phyloP scores from a whole-genome alignment of 495 filamentous ascomycete genomes.

The Cercophora sp. region DNA sequence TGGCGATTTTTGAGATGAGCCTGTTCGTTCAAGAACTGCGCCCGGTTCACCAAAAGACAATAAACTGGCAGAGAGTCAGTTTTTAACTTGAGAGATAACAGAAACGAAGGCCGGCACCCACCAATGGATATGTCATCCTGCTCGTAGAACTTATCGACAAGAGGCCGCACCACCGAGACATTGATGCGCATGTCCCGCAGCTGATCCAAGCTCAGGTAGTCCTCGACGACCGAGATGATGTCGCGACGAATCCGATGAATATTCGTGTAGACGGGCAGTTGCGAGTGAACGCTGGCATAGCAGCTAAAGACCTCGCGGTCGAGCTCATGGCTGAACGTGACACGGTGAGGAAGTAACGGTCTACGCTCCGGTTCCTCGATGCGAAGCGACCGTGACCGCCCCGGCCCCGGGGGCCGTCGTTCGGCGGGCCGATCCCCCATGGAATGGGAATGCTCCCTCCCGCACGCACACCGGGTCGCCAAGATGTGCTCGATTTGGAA shows the following conservation, averaged over 20 bases:
- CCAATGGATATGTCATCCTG: conserved; percentile 64
- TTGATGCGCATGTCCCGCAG: conserved; percentile 66
- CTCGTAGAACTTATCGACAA: conserved; percentile 67
- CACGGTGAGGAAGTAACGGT: conserved; percentile 23
- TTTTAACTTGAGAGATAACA: no score
- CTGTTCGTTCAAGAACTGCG: conserved; percentile 66
- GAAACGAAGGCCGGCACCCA: no score
- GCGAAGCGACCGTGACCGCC: conserved; percentile 16
- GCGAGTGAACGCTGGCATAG: conserved; percentile 25
- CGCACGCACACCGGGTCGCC: no score
- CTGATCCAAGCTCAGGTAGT: conserved; percentile 59
- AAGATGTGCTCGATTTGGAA: no score
- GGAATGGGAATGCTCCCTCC: no score
- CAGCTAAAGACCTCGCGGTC: conserved; percentile 27
- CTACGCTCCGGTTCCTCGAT: conserved; percentile 32
- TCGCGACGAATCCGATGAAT: conserved; percentile 51
- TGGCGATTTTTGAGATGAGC: conserved; percentile 61
- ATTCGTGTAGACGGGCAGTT: conserved; percentile 51
- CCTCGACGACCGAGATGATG: conserved; percentile 48
- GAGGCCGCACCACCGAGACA: conserved; percentile 60
- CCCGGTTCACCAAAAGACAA: conserved; percentile 67
- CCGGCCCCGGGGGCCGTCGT: neutral
- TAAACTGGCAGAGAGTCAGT: conserved; percentile 38
- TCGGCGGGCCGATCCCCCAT: conserved; percentile 11
- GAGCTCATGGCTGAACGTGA: conserved; percentile 23